Base-by-base conservation (phyloP, 2,329 filamentous ascomycete species). In the Penicillium sp. region DNA sequence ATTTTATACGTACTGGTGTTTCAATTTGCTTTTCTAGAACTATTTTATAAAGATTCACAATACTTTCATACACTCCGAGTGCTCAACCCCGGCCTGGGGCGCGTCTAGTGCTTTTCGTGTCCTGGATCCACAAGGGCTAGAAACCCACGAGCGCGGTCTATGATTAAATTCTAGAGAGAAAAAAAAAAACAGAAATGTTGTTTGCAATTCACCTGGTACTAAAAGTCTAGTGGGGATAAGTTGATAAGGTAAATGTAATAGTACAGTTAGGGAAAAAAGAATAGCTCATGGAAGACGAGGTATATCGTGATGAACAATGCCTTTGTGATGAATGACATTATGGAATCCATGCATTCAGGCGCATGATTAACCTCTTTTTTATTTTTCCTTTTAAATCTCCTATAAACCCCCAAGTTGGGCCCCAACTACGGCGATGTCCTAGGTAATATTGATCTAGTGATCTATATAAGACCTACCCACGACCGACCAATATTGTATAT, bases 51-150 rank as follows among this genome's bases (percentile, higher is more conserved):
- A 13, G 2, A 38, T 47, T 39, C 33, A 9, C 23, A 31, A 41
- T 41, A 39, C 23, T 53, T 8, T 13, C 29, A 46, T 16, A 27
- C 16, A 19, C 23, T 34, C 16, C 31, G n/a, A 39, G 9, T 41
- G 27, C 36, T 38, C 11, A 46, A 39, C 31, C 50, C 50, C 40
- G 33, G 23, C 50, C 41, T 51, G 39, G 49, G 33, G 50, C 50
- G 50, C 50, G 50, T 47, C 41, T 29, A 31, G 33, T 47, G 41
- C 43, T 21, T 47, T 47, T 47, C 41, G 50, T 53, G 50, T 53
- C 50, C 29, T 38, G 41, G 50, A 27, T 47, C 50, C 50, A 53
- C 41, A 47, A 31, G 50, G 50, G 50, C 16, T 38, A 25, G 48
- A 47, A 15, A 45, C 23, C 50, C 50, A 53, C n/a, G 41, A 21